These are phyloP conservation scores for Sedum album DNA, from an alignment of 164 flowering plant genomes.

Conservation along the genomic window DNA sequence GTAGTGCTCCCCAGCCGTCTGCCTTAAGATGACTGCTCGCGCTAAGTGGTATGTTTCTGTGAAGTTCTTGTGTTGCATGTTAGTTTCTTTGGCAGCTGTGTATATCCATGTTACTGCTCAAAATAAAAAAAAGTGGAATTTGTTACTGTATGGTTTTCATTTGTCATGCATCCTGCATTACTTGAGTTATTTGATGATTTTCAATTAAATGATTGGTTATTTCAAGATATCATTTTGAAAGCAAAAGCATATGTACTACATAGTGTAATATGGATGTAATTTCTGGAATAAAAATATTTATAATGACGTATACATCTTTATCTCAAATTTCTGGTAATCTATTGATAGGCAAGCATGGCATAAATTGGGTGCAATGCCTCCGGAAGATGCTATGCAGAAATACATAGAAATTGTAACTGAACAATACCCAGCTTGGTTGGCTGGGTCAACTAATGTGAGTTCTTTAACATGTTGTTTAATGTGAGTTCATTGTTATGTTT, in stretches of 20 bases:
- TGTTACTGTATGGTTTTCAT: no score
- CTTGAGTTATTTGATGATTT: no score
- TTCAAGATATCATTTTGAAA: no score
- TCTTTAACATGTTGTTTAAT: neutral
- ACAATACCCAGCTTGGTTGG: constrained; percentile 77
- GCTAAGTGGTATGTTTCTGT: constrained; percentile 63
- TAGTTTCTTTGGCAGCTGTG: neutral
- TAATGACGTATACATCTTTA: no score
- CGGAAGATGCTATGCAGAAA: constrained; percentile 95
- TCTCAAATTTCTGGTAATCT: no score
- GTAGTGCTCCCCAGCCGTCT: constrained; percentile 76
- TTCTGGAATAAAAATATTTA: no score
- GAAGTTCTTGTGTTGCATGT: neutral
- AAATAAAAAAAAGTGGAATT: no score
- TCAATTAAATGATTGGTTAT: no score
- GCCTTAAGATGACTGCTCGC: constrained; percentile 84
- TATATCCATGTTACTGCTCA: no score
- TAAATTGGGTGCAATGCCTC: constrained; percentile 93
- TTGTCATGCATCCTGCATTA: no score
- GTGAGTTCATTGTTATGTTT: neutral
- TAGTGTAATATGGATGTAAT: no score
- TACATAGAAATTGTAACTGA: constrained; percentile 74
- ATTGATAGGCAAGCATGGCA: constrained; percentile 93
- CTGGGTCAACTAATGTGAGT: constrained; percentile 55
- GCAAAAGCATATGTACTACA: no score